Conservation (phyloP, 2,329 filamentous ascomycete species). For the Fusarium dimerum region DNA sequence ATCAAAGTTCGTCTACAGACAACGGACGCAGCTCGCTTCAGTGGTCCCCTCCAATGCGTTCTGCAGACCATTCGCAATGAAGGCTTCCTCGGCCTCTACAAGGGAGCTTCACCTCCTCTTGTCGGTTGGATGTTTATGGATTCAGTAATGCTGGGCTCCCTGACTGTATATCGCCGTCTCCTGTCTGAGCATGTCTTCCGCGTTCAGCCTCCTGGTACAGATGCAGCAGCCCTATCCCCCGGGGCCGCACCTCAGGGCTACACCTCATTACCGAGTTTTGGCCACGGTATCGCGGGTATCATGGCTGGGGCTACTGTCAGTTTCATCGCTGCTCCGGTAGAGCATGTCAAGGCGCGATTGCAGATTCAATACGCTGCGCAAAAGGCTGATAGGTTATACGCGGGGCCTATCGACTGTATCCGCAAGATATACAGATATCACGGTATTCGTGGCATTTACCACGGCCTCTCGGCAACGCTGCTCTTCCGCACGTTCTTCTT, state of each 20-base stretch:
- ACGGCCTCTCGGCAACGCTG: constrained; percentile 80
- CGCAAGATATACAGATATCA: constrained; percentile 70
- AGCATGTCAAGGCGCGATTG: constrained; percentile 91
- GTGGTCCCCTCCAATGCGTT: constrained; percentile 82
- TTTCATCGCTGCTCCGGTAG: constrained; percentile 89
- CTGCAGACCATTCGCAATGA: constrained; percentile 83
- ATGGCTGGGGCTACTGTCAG: constrained; percentile 87
- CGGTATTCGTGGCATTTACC: constrained; percentile 79
- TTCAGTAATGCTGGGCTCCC: constrained; percentile 81
- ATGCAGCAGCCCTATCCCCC: constrained; percentile 12
- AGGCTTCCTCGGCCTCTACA: constrained; percentile 84
- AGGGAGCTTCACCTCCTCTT: constrained; percentile 87
- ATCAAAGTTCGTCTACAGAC: constrained; percentile 96
- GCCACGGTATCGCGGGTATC: constrained; percentile 85
- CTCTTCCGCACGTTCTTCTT: constrained; percentile 94
- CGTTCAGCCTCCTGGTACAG: constrained; percentile 32
- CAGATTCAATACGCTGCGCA: constrained; percentile 89
- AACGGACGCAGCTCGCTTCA: constrained; percentile 73
- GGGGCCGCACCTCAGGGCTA: constrained; percentile 8
- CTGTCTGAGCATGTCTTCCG: constrained; percentile 80
- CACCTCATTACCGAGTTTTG: constrained; percentile 67
- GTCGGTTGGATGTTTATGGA: constrained; percentile 99
- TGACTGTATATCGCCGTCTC: constrained; percentile 86
- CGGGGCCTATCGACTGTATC: constrained; percentile 82
- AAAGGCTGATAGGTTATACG: constrained; percentile 78